These are phyloP conservation scores for Monilinia polystroma DNA, from an alignment of 2,329 filamentous ascomycete genomes.

Conservation along the genomic window DNA sequence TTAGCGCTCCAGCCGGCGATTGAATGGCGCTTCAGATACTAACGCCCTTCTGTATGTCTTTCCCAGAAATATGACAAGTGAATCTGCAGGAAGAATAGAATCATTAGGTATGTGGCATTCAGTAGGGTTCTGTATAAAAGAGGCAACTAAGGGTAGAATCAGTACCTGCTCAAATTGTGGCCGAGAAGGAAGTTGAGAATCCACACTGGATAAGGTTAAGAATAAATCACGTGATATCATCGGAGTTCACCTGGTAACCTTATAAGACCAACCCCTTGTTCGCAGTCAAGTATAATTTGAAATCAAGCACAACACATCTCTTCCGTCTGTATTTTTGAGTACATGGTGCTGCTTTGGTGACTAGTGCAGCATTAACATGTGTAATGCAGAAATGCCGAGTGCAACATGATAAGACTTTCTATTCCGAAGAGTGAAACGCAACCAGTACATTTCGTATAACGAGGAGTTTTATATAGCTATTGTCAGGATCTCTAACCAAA, in stretches of 20 bases:
- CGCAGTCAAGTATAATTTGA: background rate
- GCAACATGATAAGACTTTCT: conserved; percentile 9
- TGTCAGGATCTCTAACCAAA: background rate
- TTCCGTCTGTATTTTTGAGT: background rate
- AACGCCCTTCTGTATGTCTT: background rate
- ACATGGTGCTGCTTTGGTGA: background rate
- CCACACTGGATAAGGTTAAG: background rate
- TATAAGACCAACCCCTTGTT: background rate
- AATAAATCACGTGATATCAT: background rate
- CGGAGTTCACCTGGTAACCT: background rate
- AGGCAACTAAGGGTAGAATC: background rate
- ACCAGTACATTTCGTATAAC: conserved; percentile 13
- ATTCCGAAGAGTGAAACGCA: background rate
- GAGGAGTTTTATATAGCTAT: conserved; percentile 2
- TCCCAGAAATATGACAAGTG: background rate
- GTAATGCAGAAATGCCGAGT: background rate
- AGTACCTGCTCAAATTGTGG: background rate
- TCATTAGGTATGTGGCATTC: background rate
- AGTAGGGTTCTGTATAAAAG: background rate
- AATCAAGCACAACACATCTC: background rate
- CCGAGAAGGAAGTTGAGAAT: background rate
- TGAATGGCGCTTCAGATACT: background rate
- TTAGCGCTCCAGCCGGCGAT: conserved; percentile 35
- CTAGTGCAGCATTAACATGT: background rate
- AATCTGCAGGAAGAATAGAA: background rate